A percentile compares a stretch with the other conserved stretches of the same genome.
phyloP scores from a whole-genome alignment of 2,329 filamentous ascomycete genomes.

The Colletotrichum camelliae region DNA sequence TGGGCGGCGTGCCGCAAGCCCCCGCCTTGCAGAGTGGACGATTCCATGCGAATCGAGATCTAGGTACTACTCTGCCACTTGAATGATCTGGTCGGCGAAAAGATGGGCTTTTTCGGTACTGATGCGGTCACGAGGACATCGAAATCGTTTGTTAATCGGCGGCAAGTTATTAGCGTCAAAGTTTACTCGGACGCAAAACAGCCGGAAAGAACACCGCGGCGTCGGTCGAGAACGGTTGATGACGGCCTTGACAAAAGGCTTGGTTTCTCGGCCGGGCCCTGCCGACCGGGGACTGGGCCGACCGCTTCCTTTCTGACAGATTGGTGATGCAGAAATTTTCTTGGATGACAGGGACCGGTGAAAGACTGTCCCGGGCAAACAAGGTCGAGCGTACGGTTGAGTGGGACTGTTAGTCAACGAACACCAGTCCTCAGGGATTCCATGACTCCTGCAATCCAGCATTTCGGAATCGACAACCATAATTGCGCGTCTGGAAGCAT shows the following conservation, averaged over 20 bases:
- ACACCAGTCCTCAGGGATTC: neutral
- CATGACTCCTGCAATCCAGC: neutral
- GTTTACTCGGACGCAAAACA: neutral
- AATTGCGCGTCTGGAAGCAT: neutral
- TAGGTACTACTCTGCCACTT: neutral
- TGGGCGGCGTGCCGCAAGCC: neutral
- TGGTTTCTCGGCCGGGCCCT: neutral
- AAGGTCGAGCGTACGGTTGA: neutral
- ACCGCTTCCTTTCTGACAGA: neutral
- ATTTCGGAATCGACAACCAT: neutral
- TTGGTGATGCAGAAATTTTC: neutral
- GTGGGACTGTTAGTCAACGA: slow-evolving; percentile 11
- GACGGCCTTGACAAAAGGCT: neutral
- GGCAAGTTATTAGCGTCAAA: neutral
- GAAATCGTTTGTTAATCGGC: neutral
- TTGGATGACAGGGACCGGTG: neutral
- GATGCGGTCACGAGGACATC: neutral
- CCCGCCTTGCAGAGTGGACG: neutral
- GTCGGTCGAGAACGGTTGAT: neutral
- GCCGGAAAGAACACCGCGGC: neutral
- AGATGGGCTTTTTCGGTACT: neutral
- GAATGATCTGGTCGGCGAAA: neutral
- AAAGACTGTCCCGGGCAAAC: neutral
- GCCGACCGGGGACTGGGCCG: neutral
- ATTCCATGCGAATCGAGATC: neutral